Evolutionary conservation across 495 filamentous ascomycete species (phyloP).

Genomic region (Neurospora sp.): DNA sequence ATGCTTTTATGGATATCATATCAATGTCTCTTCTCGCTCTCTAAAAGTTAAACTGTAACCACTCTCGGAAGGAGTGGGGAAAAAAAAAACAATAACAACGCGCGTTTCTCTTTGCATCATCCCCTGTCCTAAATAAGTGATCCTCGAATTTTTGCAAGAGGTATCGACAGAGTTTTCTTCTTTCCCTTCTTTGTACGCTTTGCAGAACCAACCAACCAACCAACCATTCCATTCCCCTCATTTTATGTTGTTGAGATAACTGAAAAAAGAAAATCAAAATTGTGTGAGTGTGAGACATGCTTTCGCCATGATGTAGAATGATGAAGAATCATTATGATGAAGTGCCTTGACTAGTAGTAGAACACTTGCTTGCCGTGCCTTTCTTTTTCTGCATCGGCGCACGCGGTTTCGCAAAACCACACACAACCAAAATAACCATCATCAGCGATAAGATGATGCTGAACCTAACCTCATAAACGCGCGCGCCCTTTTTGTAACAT

Average conservation of each 20-base stretch:
- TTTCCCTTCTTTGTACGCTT: neutral
- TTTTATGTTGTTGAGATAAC: neutral
- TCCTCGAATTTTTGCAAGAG: neutral
- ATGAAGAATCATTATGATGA: neutral
- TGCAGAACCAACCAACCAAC: neutral
- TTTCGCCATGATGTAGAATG: neutral
- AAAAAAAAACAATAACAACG: neutral
- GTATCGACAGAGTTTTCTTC: neutral
- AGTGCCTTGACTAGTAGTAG: neutral
- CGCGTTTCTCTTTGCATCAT: neutral
- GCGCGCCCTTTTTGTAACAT: neutral
- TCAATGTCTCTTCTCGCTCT: neutral
- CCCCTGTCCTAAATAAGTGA: neutral
- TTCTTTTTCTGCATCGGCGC: neutral
- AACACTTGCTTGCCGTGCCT: neutral
- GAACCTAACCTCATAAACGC: neutral
- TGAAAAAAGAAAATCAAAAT: neutral
- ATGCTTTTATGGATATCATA: neutral
- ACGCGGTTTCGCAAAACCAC: neutral
- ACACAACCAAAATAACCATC: neutral
- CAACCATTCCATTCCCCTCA: neutral
- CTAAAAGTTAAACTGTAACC: neutral
- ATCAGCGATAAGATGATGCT: neutral
- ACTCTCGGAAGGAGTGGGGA: neutral
- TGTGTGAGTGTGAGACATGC: neutral